These are phyloP conservation scores for Jacaranda copaia DNA, from an alignment of 257 asterid genomes.

Conservation along the genomic window DNA sequence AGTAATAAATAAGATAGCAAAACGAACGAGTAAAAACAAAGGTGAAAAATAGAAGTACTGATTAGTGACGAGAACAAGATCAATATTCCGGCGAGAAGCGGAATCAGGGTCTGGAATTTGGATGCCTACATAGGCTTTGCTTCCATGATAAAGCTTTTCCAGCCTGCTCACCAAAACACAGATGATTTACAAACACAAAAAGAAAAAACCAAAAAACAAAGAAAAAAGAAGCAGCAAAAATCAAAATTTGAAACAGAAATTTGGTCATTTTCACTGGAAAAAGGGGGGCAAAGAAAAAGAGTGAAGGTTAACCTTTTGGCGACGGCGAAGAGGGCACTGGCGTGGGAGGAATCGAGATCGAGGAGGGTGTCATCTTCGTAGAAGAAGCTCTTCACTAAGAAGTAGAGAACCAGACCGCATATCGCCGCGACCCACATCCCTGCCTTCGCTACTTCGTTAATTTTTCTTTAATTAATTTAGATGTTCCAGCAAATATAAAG, in stretches of 20 bases:
- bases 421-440: conserved; percentile 74
- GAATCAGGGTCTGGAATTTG: conserved; percentile 92
- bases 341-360: conserved; percentile 63
- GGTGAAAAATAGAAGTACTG: conserved; percentile 44
- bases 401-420: conserved; percentile 56
- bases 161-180: conserved; percentile 49
- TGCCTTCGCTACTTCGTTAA: not conserved
- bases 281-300: not conserved
- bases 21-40: not conserved
- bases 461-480: not conserved
- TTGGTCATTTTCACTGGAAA: not conserved
- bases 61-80: conserved; percentile 70
- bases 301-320: conserved; percentile 51
- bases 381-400: conserved; percentile 58
- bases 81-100: conserved; percentile 80
- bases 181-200: not conserved
- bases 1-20: not conserved
- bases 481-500: not conserved
- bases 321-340: conserved; percentile 73
- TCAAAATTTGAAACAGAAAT: conserved; percentile 1
- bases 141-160: conserved; percentile 71
- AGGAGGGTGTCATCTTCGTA: conserved; percentile 64
- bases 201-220: too few relatives aligned
- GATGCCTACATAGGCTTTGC: conserved; percentile 77
- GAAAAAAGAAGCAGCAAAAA: not conserved